Evolutionary conservation across 371 early-diverging fungal genomes (phyloP), one percentile per base, ranked within the genome.

Genomic region (Lichtheimia hyalospora): DNA sequence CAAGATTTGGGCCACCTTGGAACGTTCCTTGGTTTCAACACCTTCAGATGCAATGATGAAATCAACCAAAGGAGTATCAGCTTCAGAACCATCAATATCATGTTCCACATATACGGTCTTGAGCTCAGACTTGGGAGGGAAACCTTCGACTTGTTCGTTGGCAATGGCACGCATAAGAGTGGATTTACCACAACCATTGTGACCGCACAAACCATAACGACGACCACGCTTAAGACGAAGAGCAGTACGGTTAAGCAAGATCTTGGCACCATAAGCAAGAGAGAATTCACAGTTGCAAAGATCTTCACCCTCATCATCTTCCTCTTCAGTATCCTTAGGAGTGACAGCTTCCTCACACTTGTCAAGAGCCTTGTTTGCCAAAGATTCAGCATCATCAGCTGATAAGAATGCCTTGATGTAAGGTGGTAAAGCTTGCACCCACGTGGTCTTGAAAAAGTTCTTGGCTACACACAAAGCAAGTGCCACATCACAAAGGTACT

Each of bases 101-200:
- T 89, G 91, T 71, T 89, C 89, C 39, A 88, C 93, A 68, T 85
- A 85, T 27, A 87, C 88, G 13, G 86, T 86, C 60, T 84, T 84
- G 48, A 89, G 81, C 20, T 81, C 83, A 43, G 88, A 88, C 20
- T 77, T 71, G 50, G 85, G 80, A 53, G 92, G 92, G 82, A 93
- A 92, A 40, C 89, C 89, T 54, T 89, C 91, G 20, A 90, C 80
- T 67, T 89, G 84, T 27, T 86, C 89, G 55, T 83, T 67, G 25
- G 91, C 79, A 61, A 95, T 88, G 34, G 93, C 85, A 57, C 91
- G 85, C 89, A 95, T 88, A 34, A 95, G 73, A 39, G 96, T 94
- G 18, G 91, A 85, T 68, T 95, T 95, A 62, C 96, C 96, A 64
- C 90, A 85, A 49, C 94, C 96, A 75, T 93, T 95, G 50, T 81